Base-by-base conservation (phyloP, 2,329 filamentous ascomycete species). In the Knoxdaviesia proteae region DNA sequence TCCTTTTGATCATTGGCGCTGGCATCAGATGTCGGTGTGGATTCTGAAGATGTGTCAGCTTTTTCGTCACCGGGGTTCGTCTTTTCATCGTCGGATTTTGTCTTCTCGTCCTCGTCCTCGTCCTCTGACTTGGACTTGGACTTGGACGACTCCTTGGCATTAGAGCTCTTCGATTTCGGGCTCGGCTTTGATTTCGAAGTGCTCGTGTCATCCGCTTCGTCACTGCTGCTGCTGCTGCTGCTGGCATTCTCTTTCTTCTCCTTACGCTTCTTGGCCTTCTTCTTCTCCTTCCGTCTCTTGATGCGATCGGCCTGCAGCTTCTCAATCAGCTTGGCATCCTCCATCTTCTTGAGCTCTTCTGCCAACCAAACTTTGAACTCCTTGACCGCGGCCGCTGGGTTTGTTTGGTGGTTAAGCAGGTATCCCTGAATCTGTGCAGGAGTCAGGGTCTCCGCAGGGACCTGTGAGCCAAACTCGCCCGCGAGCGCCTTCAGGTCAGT, bases 381-480 rank as follows among this genome's bases (percentile, higher is more conserved):
- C 20, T 36, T 39, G 30, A 44, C 43, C 11, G 43, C 43, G 4
- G 30, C 39, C 20, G 7, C 56, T 71, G 74, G 41, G 78, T 58
- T 20, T 20, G 20, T 20, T 20, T 20, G 20, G 20, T 20, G 20
- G 20, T 20, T 20, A 20, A 20, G 20, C 44, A 80, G 51, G 54
- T 76, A 79, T 0, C 74, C 74, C 53, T 79, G 74, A 37, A 80
- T 68, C 55, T 79, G 70, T 0, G 75, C 75, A 0, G 75, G 73
- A 20, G 64, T 68, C 47, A 77, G 67, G 36, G 58, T 55, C 1
- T 55, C 58, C 10, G 62, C 56, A 0, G 71, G 69, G 10, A 80
- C 64, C 43, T 62, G 58, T 2, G 54, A 48, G 1, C 66, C 63
- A 50, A 80, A 80, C 32, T 60, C 50, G 5, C 48, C 47, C 0